These are phyloP conservation scores for Leptodontidium sp. DNA, from an alignment of 2,329 filamentous ascomycete species.

Conservation along the genomic window DNA sequence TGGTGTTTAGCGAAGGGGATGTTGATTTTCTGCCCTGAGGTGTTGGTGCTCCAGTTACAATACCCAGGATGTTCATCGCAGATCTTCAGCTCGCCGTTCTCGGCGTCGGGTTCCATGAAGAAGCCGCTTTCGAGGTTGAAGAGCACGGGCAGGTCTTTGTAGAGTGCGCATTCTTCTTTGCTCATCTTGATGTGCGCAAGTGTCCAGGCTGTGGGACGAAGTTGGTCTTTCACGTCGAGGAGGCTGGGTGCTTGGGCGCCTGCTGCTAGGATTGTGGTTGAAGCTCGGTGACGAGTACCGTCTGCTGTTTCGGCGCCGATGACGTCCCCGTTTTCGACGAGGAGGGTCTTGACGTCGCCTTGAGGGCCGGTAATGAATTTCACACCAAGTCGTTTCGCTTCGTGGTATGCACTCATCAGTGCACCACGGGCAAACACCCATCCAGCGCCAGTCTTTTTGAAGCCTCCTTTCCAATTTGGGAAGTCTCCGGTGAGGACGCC, in stretches of 20 bases:
- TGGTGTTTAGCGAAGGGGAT: constrained; percentile 45
- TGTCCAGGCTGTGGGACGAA: constrained; percentile 63
- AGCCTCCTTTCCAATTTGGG: constrained; percentile 59
- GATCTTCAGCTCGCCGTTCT: constrained; percentile 56
- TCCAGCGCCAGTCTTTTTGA: constrained; percentile 54
- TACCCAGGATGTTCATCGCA: constrained; percentile 67
- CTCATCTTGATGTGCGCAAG: constrained; percentile 59
- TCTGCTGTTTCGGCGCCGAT: constrained; percentile 54
- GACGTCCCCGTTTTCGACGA: constrained; percentile 51
- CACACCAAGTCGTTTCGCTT: constrained; percentile 56
- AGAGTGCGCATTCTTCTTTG: constrained; percentile 53
- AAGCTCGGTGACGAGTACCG: constrained; percentile 51
- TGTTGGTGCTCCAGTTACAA: constrained; percentile 53
- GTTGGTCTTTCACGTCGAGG: constrained; percentile 59
- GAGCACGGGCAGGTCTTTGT: constrained; percentile 57
- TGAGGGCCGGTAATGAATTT: constrained; percentile 53
- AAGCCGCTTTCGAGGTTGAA: constrained; percentile 59
- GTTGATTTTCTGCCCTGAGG: constrained; percentile 24
- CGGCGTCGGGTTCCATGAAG: constrained; percentile 58
- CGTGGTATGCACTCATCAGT: constrained; percentile 53
- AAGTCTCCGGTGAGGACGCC: constrained; percentile 60
- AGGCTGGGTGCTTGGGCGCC: constrained; percentile 57
- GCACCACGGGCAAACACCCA: constrained; percentile 63
- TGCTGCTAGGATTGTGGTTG: constrained; percentile 56
- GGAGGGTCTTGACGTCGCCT: constrained; percentile 51